A percentile compares a stretch with the other conserved stretches of the same genome.
These are phyloP conservation scores for Penstemon davidsonii DNA, from an alignment of 257 asterid genomes.

Conservation along the genomic window DNA sequence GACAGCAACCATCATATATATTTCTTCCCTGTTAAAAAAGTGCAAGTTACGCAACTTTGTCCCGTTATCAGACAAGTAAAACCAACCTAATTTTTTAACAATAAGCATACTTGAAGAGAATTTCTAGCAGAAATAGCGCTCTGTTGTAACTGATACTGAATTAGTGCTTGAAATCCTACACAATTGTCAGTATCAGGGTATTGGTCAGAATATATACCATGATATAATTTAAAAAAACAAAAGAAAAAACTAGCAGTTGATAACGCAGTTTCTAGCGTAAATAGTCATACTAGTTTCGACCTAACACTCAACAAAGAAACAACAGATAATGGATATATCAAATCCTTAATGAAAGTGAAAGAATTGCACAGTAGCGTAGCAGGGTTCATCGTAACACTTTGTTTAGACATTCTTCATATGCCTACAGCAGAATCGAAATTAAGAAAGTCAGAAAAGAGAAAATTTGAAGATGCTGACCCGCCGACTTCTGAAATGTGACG, in stretches of 20 bases:
- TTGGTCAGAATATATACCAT: constrained; percentile 25
- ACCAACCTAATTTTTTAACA: neutral
- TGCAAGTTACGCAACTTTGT: constrained; percentile 25
- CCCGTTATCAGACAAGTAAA: constrained; percentile 16
- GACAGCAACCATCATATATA: constrained; percentile 98
- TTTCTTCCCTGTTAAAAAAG: constrained; percentile 73
- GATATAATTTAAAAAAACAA: neutral
- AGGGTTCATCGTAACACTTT: constrained; percentile 25
- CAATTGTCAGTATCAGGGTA: constrained; percentile 31
- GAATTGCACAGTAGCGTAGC: constrained; percentile 22
- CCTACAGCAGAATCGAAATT: constrained; percentile 38
- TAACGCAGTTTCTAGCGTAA: constrained; percentile 24
- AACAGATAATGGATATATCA: constrained; percentile 25
- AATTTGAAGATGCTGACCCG: constrained; percentile 96
- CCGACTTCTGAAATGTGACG: constrained; percentile 99
- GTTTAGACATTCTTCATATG: constrained; percentile 29
- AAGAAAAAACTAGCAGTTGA: constrained; percentile 6
- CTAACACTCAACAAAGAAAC: constrained; percentile 31
- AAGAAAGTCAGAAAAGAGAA: constrained; percentile 52
- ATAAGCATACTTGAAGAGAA: constrained; percentile 69
- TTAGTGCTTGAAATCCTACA: constrained; percentile 93
- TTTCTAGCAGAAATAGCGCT: constrained; percentile 82
- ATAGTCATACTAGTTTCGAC: constrained; percentile 14
- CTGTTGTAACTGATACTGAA: constrained; percentile 77
- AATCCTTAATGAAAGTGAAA: constrained; percentile 20